Base-by-base conservation (phyloP, 2,329 filamentous ascomycete species). In the Blumeriella jaapii region DNA sequence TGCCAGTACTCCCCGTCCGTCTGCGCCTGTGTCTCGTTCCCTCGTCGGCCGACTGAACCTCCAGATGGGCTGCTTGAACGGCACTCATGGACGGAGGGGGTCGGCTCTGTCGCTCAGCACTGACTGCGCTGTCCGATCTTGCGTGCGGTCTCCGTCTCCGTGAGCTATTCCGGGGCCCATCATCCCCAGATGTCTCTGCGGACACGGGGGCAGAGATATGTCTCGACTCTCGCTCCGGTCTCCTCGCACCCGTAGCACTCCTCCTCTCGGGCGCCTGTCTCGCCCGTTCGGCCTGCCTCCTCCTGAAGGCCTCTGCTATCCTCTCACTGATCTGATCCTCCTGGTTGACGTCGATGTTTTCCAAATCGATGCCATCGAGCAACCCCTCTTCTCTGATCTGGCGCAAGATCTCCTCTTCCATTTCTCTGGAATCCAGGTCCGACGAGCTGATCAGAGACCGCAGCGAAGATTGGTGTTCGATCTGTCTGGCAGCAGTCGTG, bases 271-370 rank as follows among this genome's bases (percentile, higher is more conserved):
- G 50, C 49, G 70, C 65, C 17, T 45, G 60, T 9, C 70, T 65
- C n/a, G 64, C 55, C 40, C 72, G 62, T 42, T 78, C 74, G 27
- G 68, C 71, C 52, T 93, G 84, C 18, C 84, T 69, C 42, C 83
- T 71, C 39, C 83, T 68, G 53, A 93, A 94, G 2, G 85, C 85
- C 51, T 93, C 83, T 2, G 86, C 87, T 49, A 96, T 94, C 40
- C 82, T 77, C 52, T 89, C 82, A 45, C 83, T 93, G 11, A 96
- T 74, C 52, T 93, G 84, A 51, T 95, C 86, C 54, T 95, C 85
- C 51, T 86, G 82, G 31, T 66, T 74, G 11, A 85, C 68, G 43
- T 89, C 86, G 35, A 95, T 76, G 45, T 87, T 87, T 50, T 91
- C 82, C 36, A 95, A 62, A 54, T 95, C 87, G 29, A 95, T 75